Evolutionary conservation across 345 rosid genomes (phyloP).

Genomic region (Dipteronia sinensis): DNA sequence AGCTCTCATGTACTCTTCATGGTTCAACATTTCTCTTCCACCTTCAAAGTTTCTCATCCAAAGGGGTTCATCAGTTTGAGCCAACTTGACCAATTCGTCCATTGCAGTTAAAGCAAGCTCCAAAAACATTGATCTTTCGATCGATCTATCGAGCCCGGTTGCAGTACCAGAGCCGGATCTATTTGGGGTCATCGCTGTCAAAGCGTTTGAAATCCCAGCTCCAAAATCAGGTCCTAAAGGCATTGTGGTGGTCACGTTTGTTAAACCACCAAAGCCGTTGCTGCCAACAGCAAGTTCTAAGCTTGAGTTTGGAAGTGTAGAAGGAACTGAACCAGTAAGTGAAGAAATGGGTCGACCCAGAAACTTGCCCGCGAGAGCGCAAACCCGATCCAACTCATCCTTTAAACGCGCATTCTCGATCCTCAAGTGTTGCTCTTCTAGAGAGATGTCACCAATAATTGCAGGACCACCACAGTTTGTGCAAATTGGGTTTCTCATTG

Average conservation of each 20-base stretch:
- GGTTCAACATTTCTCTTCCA: slow-evolving; percentile 61
- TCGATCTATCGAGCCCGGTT: slow-evolving; percentile 51
- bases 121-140: slow-evolving; percentile 71
- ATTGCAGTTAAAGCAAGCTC: slow-evolving; percentile 84
- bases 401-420: slow-evolving; percentile 84
- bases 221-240: slow-evolving; percentile 58
- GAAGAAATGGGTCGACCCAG: slow-evolving; percentile 77
- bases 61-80: slow-evolving; percentile 72
- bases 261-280: slow-evolving; percentile 54
- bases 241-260: slow-evolving; percentile 41
- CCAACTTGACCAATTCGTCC: slow-evolving; percentile 89
- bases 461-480: slow-evolving; percentile 92
- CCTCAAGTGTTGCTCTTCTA: slow-evolving; percentile 88
- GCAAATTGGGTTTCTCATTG: slow-evolving; percentile 90
- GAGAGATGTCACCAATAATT: slow-evolving; percentile 69
- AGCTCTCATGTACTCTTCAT: slow-evolving; percentile 62
- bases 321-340: slow-evolving; percentile 34
- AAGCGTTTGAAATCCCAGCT: slow-evolving; percentile 45
- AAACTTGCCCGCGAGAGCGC: slow-evolving; percentile 87
- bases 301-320: slow-evolving; percentile 64
- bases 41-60: slow-evolving; percentile 73
- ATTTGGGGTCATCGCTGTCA: slow-evolving; percentile 39
- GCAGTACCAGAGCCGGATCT: slow-evolving; percentile 32
- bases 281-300: slow-evolving; percentile 83
- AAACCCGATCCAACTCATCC: slow-evolving; percentile 84